These are phyloP conservation scores for Vachellia pachyceras DNA, from an alignment of 306 rosid genomes.

Conservation along the genomic window DNA sequence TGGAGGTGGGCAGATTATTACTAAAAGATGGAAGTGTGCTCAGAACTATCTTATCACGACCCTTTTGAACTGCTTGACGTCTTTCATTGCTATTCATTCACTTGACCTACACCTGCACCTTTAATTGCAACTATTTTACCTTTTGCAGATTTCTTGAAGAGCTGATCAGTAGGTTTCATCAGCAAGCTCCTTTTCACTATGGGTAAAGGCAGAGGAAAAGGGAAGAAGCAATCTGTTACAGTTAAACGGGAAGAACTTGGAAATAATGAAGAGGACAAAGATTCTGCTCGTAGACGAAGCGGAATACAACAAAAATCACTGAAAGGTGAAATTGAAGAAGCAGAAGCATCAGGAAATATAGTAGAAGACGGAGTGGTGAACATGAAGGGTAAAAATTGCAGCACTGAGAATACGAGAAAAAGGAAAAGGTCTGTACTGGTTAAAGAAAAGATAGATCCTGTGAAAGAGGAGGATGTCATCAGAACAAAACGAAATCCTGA, in stretches of 20 bases:
- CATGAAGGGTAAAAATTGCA: constrained; percentile 44
- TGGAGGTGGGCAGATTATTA: constrained; percentile 18
- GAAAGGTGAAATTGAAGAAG: constrained; percentile 59
- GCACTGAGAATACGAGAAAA: constrained; percentile 57
- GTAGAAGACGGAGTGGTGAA: constrained; percentile 58
- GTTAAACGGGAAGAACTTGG: constrained; percentile 55
- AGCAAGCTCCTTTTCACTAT: constrained; percentile 41
- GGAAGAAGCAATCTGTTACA: constrained; percentile 61
- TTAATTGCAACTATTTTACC: constrained; percentile 32
- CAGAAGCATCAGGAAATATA: constrained; percentile 48
- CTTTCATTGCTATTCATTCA: constrained; percentile 32
- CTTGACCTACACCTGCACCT: constrained; percentile 30
- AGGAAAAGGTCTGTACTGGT: constrained; percentile 61
- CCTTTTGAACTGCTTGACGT: constrained; percentile 31
- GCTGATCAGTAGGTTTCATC: constrained; percentile 35
- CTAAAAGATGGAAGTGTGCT: constrained; percentile 2
- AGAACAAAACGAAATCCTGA: constrained; percentile 47
- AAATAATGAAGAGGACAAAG: constrained; percentile 64
- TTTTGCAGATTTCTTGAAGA: constrained; percentile 43
- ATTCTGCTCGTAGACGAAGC: constrained; percentile 58
- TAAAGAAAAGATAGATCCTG: constrained; percentile 55
- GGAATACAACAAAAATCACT: constrained; percentile 63
- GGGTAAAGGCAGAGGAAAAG: constrained; percentile 82
- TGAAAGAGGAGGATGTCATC: constrained; percentile 54
- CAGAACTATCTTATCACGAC: constrained; percentile 30